Base-by-base conservation (phyloP, 306 rosid genomes). In the Cucumis cinereus region DNA sequence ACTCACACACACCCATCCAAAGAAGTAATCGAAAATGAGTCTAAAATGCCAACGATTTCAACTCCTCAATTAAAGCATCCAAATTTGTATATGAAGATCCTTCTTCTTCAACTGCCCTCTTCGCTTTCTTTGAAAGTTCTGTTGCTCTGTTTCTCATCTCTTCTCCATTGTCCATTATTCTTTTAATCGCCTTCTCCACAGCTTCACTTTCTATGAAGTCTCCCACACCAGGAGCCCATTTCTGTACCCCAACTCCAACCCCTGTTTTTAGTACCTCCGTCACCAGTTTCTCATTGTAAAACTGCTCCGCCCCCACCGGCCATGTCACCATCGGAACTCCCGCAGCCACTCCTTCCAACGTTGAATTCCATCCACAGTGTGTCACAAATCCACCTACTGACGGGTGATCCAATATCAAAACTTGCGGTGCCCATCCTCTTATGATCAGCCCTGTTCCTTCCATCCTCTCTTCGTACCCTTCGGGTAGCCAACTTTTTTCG, bases 311-410 rank as follows among this genome's bases (percentile, higher is more conserved):
- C 55, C 9, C n/a, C 8, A 91, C 75, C 1, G 95, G 97, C 97
- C 97, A 91, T 3, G 92, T 86, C 7, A 82, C 77, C 94, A 89
- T 85, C 1, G 92, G 87, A 45, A 88, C 86, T 1, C 92, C 91
- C 8, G 82, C 78, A 2, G 84, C 68, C 35, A 88, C 58, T 4
- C 91, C 83, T 77, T 91, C 97, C 80, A 89, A 4, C 6, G 87
- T 83, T 7, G 97, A 91, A 56, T 91, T 91, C 94, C 97, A 91
- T 10, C 97, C 94, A 28, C 92, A 89, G 24, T 91, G 95, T 0
- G 93, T 91, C 86, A 91, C 54, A 28, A 88, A 91, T 49, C 93
- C 97, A 22, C 89, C 90, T 2, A 89, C 72, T 0, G 90, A 79
- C 2, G 2, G 69, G 28, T 88, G 91, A 16, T 88, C 91, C 72